Evolutionary conservation across 1,284 basidiomycete species (phyloP).

Genomic region (Trametes hirsuta): DNA sequence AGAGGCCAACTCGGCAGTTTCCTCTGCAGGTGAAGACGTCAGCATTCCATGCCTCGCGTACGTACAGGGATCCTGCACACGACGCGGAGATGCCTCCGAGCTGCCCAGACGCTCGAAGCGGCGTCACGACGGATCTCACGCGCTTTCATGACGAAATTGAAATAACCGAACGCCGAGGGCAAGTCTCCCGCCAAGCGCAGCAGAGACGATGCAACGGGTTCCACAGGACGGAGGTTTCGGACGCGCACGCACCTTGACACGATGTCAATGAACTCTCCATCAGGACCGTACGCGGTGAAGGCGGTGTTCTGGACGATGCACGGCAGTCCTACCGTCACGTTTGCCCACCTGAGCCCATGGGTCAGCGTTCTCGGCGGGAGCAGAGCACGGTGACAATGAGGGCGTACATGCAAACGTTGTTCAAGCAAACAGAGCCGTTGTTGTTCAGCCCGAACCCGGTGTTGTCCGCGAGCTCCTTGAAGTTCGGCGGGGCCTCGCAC

Average conservation of each 20-base stretch:
- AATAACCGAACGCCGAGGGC: background rate
- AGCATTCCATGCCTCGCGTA: background rate
- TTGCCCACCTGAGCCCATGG: constrained; percentile 62
- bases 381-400: background rate
- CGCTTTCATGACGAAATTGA: too few species aligned
- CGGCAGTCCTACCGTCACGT: constrained; percentile 63
- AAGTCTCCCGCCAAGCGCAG: background rate
- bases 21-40: constrained; percentile 45
- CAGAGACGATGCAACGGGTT: background rate
- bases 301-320: constrained; percentile 80
- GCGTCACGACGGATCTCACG: too few species aligned
- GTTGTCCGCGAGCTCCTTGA: constrained; percentile 60
- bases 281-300: constrained; percentile 68
- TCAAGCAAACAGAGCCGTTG: constrained; percentile 83
- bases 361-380: background rate
- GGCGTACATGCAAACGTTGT: constrained; percentile 80
- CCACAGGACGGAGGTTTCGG: background rate
- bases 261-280: constrained; percentile 70
- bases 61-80: too few species aligned
- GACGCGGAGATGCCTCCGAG: too few species aligned
- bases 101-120: too few species aligned
- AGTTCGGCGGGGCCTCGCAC: constrained; percentile 71
- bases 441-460: constrained; percentile 67
- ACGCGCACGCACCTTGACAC: constrained; percentile 68
- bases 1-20: constrained; percentile 67